phyloP scores from a whole-genome alignment of 2,329 filamentous ascomycete genomes.

The Fusarium succisae region DNA sequence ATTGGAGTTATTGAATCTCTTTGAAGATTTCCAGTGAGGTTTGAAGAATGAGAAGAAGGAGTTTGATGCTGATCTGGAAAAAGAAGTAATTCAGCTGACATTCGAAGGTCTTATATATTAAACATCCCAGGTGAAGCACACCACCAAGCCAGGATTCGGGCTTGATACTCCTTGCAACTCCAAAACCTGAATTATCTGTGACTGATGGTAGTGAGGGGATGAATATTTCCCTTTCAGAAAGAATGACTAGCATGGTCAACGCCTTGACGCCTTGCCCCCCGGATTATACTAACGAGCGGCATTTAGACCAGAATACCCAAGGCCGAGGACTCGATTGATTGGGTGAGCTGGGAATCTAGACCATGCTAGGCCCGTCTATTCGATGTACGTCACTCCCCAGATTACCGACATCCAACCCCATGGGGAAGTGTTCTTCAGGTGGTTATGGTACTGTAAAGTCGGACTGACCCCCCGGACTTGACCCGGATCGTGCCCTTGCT shows the following conservation, averaged over 20 bases:
- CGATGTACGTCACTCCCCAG: constrained; percentile 12
- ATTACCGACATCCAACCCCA: not conserved
- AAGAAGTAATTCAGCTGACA: constrained; percentile 5
- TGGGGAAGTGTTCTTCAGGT: too few relatives aligned
- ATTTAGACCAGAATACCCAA: too few relatives aligned
- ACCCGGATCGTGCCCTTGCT: too few relatives aligned
- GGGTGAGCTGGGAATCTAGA: constrained; percentile 11
- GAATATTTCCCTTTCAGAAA: constrained; percentile 22
- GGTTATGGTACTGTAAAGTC: too few relatives aligned
- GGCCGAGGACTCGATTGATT: constrained; percentile 10
- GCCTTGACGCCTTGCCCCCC: not conserved
- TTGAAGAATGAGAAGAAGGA: not conserved
- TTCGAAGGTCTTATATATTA: constrained; percentile 32
- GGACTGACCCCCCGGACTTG: too few relatives aligned
- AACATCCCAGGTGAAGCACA: constrained; percentile 18
- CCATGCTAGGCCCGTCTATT: constrained; percentile 1
- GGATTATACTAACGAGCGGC: not conserved
- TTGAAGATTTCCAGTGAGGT: not conserved
- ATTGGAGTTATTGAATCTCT: not conserved
- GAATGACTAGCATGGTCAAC: not conserved
- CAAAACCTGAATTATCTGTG: not conserved
- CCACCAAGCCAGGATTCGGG: constrained; percentile 3
- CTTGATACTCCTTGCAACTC: not conserved
- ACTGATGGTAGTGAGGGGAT: not conserved
- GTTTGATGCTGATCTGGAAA: constrained; percentile 15